Conservation (phyloP, 2,329 filamentous ascomycete genomes). For the Hysterium pulicare region DNA sequence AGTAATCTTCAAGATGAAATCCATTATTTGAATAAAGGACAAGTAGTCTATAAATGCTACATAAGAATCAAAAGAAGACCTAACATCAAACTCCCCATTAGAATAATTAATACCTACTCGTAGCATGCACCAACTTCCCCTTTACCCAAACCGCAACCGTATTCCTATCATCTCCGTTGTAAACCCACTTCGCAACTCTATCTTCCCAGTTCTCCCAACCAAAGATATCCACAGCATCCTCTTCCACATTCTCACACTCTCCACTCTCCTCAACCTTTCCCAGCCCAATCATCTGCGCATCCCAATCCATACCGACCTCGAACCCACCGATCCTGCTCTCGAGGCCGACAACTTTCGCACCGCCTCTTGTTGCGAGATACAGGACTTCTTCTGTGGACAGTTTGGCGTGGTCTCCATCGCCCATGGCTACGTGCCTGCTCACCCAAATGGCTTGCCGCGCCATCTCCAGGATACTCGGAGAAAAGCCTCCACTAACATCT, state of each 20-base stretch:
- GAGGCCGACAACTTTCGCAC: constrained; percentile 76
- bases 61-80: too few relatives aligned
- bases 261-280: constrained; percentile 37
- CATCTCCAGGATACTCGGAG: constrained; percentile 75
- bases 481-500: constrained; percentile 87
- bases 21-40: too few relatives aligned
- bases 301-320: constrained; percentile 82
- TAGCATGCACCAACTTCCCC: constrained; percentile 71
- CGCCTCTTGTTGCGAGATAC: constrained; percentile 83
- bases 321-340: constrained; percentile 72
- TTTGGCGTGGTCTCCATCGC: constrained; percentile 51
- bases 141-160: constrained; percentile 85
- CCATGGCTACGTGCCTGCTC: constrained; percentile 67
- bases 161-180: constrained; percentile 88
- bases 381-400: constrained; percentile 82
- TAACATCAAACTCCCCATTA: too few relatives aligned
- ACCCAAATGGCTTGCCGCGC: constrained; percentile 77
- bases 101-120: constrained; percentile 5
- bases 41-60: too few relatives aligned
- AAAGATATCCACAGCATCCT: constrained; percentile 79
- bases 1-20: too few relatives aligned
- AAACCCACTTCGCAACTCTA: constrained; percentile 89
- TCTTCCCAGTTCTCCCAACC: constrained; percentile 90
- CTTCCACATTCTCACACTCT: constrained; percentile 35
- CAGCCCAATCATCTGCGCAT: constrained; percentile 78